Conservation (phyloP, 129 eudicot genomes). For the Tanacetum coccineum region DNA sequence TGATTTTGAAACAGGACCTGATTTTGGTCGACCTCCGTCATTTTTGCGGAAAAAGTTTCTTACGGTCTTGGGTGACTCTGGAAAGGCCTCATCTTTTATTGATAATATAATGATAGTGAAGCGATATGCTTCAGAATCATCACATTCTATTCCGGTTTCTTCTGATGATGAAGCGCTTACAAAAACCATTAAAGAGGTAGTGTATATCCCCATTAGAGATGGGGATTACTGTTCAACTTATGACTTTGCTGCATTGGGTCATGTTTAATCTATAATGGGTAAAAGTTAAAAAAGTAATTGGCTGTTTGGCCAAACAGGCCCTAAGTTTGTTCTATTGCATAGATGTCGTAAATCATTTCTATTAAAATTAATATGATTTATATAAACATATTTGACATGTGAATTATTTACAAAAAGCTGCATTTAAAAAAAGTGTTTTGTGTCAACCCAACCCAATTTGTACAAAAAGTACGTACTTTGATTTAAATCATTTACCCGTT, state of each 20-base stretch:
- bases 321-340: background rate
- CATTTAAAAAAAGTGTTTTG: background rate
- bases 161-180: slow-evolving; percentile 85
- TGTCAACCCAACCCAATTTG: background rate
- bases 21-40: slow-evolving; percentile 77
- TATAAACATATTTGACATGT: slow-evolving; percentile 1
- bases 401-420: background rate
- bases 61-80: slow-evolving; percentile 63
- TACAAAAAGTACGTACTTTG: too few relatives aligned
- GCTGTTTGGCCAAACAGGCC: too few relatives aligned
- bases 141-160: slow-evolving; percentile 77
- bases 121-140: slow-evolving; percentile 87
- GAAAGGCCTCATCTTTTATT: slow-evolving; percentile 75
- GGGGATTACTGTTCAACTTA: background rate
- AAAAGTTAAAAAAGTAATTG: background rate
- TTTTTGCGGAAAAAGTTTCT: slow-evolving; percentile 70
- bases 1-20: slow-evolving; percentile 61
- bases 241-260: background rate
- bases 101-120: slow-evolving; percentile 74
- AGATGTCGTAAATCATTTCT: background rate
- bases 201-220: background rate
- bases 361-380: background rate
- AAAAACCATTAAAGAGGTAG: slow-evolving; percentile 84
- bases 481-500: too few relatives aligned
- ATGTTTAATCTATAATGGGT: background rate